Evolutionary conservation across 2,329 filamentous ascomycete species (phyloP).

Genomic region (Podosphaera leucotricha): DNA sequence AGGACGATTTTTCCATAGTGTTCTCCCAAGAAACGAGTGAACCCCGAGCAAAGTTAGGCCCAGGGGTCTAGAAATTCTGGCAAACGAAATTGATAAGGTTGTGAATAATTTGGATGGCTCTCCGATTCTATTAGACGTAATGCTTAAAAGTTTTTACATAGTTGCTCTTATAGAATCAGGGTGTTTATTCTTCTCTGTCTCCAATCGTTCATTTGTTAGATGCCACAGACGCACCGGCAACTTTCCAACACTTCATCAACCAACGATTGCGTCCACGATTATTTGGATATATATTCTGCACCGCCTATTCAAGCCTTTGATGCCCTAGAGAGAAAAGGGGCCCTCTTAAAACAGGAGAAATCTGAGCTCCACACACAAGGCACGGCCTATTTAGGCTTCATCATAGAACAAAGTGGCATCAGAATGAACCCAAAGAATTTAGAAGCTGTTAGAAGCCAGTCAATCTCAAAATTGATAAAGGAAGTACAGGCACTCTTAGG

Average conservation of each 20-base stretch:
- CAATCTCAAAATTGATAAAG: neutral
- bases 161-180: neutral
- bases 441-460: neutral
- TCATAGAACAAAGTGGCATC: neutral
- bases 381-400: neutral
- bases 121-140: no score
- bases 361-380: neutral
- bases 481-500: neutral
- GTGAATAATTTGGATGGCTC: no score
- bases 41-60: no score
- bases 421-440: neutral
- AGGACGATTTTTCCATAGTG: no score
- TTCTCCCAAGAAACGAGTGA: no score
- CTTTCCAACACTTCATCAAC: no score
- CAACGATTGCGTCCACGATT: neutral
- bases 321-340: neutral
- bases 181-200: neutral
- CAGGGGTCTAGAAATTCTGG: no score
- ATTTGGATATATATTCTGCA: neutral
- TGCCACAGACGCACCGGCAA: no score
- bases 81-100: no score
- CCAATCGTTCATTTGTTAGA: constrained; percentile 1
- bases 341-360: neutral
- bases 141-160: neutral
- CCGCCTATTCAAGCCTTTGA: neutral